Conservation (phyloP, 257 asterid genomes). For the Lycium ferocissimum region DNA sequence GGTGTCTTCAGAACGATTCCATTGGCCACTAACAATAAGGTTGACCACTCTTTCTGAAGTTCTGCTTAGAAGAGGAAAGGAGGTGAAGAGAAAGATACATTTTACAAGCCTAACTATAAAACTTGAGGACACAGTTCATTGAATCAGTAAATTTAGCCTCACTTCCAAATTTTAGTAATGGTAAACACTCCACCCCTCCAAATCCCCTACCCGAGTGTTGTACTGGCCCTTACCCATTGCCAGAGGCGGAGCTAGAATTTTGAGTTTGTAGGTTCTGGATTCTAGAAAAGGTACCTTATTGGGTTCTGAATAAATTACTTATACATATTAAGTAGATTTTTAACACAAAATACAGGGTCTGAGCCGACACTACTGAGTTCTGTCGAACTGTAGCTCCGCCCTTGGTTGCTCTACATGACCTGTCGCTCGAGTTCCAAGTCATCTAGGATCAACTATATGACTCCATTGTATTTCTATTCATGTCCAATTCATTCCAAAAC, state of each 20-base stretch:
- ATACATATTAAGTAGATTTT: not conserved
- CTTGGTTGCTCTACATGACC: not conserved
- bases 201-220: not conserved
- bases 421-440: not conserved
- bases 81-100: not conserved
- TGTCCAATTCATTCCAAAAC: slow-evolving; percentile 15
- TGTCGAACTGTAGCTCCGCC: not conserved
- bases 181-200: not conserved
- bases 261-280: not conserved
- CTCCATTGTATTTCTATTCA: not conserved
- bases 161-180: not conserved
- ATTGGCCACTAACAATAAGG: not conserved
- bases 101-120: not conserved
- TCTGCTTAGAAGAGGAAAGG: not conserved
- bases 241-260: not conserved
- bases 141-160: not conserved
- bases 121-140: not conserved
- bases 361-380: not conserved
- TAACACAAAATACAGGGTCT: not conserved
- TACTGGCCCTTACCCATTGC: not conserved
- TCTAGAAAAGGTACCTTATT: not conserved
- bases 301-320: not conserved
- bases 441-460: slow-evolving; percentile 8
- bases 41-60: not conserved
- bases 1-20: not conserved